Conservation (phyloP, 2,329 filamentous ascomycete species). For the Teratosphaeria destructans region DNA sequence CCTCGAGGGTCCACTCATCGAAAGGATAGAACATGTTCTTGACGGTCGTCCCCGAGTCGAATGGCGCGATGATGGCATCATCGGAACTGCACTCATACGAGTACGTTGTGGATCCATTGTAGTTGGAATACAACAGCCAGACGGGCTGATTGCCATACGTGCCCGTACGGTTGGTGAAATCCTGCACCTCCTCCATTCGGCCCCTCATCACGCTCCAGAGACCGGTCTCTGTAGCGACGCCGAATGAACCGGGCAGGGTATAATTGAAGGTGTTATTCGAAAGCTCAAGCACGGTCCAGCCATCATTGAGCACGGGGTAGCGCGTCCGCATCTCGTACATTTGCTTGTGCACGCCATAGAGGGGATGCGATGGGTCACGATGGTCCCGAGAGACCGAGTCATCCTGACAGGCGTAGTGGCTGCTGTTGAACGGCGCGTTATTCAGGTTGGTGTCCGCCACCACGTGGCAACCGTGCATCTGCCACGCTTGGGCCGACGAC, state of each 20-base stretch:
- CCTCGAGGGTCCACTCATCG: conserved; percentile 43
- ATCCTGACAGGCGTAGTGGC: conserved; percentile 46
- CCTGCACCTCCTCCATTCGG: conserved; percentile 41
- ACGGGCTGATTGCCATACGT: conserved; percentile 36
- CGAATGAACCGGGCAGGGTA: conserved; percentile 42
- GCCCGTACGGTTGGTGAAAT: conserved; percentile 31
- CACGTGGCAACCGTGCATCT: conserved; percentile 53
- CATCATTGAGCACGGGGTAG: conserved; percentile 50
- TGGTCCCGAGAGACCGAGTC: conserved; percentile 49
- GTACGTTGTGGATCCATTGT: conserved; percentile 41
- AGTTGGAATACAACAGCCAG: conserved; percentile 45
- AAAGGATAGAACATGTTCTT: conserved; percentile 55
- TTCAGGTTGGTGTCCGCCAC: conserved; percentile 48
- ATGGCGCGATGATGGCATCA: conserved; percentile 47
- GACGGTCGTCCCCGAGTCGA: conserved; percentile 43
- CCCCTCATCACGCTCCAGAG: conserved; percentile 51
- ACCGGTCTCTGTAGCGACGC: conserved; percentile 44
- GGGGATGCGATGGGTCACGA: conserved; percentile 50
- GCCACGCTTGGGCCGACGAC: conserved; percentile 52
- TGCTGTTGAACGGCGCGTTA: conserved; percentile 46
- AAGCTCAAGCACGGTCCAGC: conserved; percentile 44
- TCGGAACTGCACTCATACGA: conserved; percentile 46
- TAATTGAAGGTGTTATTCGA: conserved; percentile 46
- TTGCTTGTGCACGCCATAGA: conserved; percentile 50
- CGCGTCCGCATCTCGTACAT: conserved; percentile 51